Percentiles rank a stretch among this genome's conserved stretches.
Evolutionary conservation across 306 rosid species (phyloP).

Genomic region (Cyamopsis tetragonoloba): DNA sequence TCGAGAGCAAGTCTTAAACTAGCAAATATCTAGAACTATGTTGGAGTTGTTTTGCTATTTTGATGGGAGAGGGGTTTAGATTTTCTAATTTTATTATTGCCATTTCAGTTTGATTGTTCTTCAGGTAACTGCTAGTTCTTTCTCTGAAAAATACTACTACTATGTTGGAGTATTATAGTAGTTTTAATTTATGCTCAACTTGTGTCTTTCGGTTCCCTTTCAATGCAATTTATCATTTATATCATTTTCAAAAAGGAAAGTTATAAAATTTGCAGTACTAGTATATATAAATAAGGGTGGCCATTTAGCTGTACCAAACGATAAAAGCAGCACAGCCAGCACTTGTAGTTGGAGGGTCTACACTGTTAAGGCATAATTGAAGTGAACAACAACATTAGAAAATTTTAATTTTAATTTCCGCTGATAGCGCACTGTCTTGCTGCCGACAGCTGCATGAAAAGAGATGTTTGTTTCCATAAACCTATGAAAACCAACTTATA

Average conservation of each 20-base stretch:
- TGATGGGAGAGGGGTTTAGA: neutral
- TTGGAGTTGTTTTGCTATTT: constrained; percentile 13
- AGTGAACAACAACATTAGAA: too few species aligned
- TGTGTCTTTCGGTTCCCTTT: neutral
- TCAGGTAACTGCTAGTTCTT: constrained; percentile 25
- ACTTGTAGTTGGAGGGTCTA: too few species aligned
- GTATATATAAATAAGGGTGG: too few species aligned
- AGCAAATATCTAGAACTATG: neutral
- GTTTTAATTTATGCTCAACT: constrained; percentile 22
- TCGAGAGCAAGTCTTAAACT: constrained; percentile 43
- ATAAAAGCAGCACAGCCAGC: too few species aligned
- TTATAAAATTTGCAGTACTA: too few species aligned
- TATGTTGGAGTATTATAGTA: constrained; percentile 15
- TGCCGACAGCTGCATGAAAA: too few species aligned
- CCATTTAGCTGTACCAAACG: too few species aligned
- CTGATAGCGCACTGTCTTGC: too few species aligned
- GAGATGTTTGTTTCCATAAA: too few species aligned
- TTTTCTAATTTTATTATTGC: neutral
- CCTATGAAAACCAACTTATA: too few species aligned
- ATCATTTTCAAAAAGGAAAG: neutral
- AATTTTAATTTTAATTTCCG: too few species aligned
- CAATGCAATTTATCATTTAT: neutral
- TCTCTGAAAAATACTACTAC: neutral
- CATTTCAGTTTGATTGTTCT: constrained; percentile 18
- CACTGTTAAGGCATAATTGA: too few species aligned